These are phyloP conservation scores for Cicer bijugum DNA, from an alignment of 306 rosid genomes.

Conservation along the genomic window DNA sequence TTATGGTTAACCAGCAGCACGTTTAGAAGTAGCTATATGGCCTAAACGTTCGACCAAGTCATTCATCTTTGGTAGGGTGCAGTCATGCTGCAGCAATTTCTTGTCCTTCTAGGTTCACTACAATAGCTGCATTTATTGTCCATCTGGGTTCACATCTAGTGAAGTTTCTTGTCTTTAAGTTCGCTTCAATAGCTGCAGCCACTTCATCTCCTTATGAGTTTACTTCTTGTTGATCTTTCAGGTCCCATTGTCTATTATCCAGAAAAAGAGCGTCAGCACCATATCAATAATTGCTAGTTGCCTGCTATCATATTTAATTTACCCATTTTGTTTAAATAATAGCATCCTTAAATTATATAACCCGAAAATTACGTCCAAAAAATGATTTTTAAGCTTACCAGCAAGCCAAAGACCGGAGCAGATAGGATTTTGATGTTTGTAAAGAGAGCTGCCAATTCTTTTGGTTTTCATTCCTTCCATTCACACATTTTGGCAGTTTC, in stretches of 20 bases:
- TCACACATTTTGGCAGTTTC: slow-evolving; percentile 15
- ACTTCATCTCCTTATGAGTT: background rate
- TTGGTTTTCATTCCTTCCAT: background rate
- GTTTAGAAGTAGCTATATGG: background rate
- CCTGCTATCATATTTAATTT: background rate
- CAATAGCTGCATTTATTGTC: background rate
- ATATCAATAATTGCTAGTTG: background rate
- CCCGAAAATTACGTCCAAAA: background rate
- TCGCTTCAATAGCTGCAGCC: background rate
- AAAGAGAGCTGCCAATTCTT: slow-evolving; percentile 14
- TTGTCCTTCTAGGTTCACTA: slow-evolving; percentile 6
- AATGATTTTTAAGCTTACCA: background rate
- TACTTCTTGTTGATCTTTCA: slow-evolving; percentile 8
- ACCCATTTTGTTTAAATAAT: background rate
- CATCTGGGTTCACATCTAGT: background rate
- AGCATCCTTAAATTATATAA: background rate
- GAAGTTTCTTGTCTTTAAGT: background rate
- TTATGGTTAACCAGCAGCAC: background rate
- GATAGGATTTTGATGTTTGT: slow-evolving; percentile 22
- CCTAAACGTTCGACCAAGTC: background rate
- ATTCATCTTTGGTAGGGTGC: background rate
- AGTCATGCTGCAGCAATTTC: background rate
- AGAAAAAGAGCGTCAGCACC: background rate
- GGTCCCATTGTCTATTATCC: slow-evolving; percentile 8
- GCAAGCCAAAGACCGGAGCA: background rate